phyloP scores from a whole-genome alignment of 2,329 filamentous ascomycete genomes.

The Myriosclerotinia curreyana region DNA sequence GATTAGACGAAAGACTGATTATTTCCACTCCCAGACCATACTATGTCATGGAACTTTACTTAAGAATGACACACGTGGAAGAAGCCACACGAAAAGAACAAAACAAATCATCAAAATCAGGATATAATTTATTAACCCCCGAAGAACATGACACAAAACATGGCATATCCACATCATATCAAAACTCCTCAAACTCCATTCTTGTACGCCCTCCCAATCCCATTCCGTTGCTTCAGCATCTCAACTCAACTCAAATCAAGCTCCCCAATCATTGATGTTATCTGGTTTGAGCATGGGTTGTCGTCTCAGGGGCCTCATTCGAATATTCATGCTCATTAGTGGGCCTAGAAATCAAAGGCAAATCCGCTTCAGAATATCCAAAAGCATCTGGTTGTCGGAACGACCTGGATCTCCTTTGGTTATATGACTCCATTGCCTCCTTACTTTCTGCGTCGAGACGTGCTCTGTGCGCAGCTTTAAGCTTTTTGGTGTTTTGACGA shows the following conservation, averaged over 20 bases:
- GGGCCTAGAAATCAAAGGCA: neutral
- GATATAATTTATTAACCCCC: slow-evolving; percentile 6
- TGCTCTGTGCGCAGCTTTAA: slow-evolving; percentile 2
- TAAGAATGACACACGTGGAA: neutral
- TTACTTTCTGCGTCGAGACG: slow-evolving; percentile 14
- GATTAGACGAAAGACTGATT: neutral
- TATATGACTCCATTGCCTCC: slow-evolving; percentile 2
- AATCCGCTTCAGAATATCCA: neutral
- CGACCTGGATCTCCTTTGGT: neutral
- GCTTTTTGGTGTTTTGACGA: neutral
- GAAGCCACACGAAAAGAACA: neutral
- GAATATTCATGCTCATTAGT: neutral
- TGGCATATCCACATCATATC: neutral
- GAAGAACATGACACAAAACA: neutral
- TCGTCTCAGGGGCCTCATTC: neutral
- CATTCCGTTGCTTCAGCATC: neutral
- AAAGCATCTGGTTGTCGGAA: slow-evolving; percentile 5
- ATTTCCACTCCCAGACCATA: neutral
- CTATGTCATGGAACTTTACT: neutral
- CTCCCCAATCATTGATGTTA: neutral
- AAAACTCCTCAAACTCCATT: neutral
- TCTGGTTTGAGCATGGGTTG: neutral
- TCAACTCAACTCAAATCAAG: neutral
- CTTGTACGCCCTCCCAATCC: neutral
- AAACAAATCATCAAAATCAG: neutral